Percentiles rank a stretch among this genome's conserved stretches.
Conservation (phyloP, 495 filamentous ascomycete genomes). For the Penicillium canescens region DNA sequence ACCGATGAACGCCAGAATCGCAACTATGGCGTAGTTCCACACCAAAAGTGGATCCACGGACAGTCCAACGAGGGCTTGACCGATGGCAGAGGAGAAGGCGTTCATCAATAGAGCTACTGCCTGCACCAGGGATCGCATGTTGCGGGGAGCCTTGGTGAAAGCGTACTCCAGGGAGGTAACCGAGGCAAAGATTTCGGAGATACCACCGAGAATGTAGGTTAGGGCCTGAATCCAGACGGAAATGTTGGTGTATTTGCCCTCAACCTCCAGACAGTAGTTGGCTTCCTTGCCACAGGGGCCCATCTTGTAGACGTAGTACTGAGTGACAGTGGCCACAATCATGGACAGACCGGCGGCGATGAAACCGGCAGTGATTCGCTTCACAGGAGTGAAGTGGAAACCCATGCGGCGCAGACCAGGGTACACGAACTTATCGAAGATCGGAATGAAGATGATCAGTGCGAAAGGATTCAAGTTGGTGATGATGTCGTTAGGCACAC, state of each 20-base stretch:
- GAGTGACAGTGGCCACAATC: constrained; percentile 64
- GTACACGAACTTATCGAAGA: constrained; percentile 70
- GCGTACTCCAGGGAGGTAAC: constrained; percentile 71
- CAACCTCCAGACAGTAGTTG: constrained; percentile 41
- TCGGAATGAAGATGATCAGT: constrained; percentile 76
- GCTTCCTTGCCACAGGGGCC: constrained; percentile 57
- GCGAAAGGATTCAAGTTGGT: constrained; percentile 77
- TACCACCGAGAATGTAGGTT: constrained; percentile 64
- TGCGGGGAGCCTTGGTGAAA: constrained; percentile 75
- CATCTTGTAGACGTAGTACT: constrained; percentile 70
- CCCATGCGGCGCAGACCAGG: constrained; percentile 61
- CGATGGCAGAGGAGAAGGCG: constrained; percentile 68
- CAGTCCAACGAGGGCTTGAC: constrained; percentile 64
- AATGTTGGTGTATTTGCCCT: constrained; percentile 43
- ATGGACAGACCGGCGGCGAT: constrained; percentile 59
- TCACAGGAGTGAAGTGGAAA: constrained; percentile 71
- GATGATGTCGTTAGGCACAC: constrained; percentile 77
- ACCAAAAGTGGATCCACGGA: constrained; percentile 68
- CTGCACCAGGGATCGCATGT: constrained; percentile 74
- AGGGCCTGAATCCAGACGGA: constrained; percentile 65
- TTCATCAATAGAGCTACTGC: constrained; percentile 68
- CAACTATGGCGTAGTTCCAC: constrained; percentile 64
- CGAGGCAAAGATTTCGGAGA: constrained; percentile 74
- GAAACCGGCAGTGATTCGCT: constrained; percentile 72
- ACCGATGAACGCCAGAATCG: constrained; percentile 61